Percentiles rank a stretch among this genome's conserved stretches.
These are phyloP conservation scores for Eucalyptus urophylla DNA, from an alignment of 345 rosid species.

Conservation along the genomic window DNA sequence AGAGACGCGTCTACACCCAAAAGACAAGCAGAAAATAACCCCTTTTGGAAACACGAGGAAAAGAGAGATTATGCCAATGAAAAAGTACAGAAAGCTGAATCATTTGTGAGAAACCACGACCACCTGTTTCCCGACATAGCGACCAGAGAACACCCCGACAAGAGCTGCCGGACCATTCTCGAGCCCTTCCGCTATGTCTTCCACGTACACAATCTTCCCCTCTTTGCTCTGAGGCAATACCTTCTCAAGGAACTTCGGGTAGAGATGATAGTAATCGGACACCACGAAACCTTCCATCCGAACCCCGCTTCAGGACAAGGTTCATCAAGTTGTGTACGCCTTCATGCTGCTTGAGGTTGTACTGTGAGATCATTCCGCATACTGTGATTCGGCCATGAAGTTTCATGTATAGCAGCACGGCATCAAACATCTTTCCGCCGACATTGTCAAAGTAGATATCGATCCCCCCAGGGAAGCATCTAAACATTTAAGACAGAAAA, in stretches of 20 bases:
- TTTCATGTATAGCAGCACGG: constrained; percentile 12
- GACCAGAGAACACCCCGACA: neutral
- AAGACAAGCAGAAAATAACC: neutral
- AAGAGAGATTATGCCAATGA: neutral
- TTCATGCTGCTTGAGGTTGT: constrained; percentile 1
- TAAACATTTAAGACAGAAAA: neutral
- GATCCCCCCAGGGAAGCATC: constrained; percentile 16
- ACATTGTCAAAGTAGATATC: constrained; percentile 19
- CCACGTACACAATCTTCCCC: constrained; percentile 1
- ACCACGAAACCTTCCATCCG: neutral
- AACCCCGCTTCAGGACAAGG: neutral
- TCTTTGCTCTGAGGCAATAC: constrained; percentile 3
- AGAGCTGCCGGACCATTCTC: constrained; percentile 1
- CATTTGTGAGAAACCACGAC: neutral
- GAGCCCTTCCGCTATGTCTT: neutral
- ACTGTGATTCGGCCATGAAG: neutral
- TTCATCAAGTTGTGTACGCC: neutral
- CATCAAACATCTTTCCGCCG: constrained; percentile 21
- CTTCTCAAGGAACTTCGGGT: constrained; percentile 3
- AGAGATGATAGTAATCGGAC: neutral
- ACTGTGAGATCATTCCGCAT: constrained; percentile 16
- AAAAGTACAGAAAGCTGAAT: neutral
- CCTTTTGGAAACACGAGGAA: neutral
- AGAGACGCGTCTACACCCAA: neutral
- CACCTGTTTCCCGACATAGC: constrained; percentile 5